Conservation (phyloP, 208 protist species). For the Acanthamoeba polyphaga region DNA sequence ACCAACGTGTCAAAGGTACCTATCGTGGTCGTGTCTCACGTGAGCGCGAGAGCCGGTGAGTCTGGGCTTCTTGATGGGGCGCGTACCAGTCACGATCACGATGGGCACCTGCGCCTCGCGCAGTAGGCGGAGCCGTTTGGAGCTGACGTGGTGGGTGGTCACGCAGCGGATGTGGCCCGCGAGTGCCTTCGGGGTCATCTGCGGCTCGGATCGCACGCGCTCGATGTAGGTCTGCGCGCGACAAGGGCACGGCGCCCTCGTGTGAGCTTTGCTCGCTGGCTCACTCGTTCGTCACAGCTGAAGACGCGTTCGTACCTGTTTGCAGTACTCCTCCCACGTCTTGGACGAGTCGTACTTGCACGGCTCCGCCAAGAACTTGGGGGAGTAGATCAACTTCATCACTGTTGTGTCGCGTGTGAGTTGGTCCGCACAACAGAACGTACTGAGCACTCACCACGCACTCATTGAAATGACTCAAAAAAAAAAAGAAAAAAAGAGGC, state of each 20-base stretch:
- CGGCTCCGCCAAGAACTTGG: neutral
- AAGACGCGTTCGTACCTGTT: neutral
- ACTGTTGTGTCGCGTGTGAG: neutral
- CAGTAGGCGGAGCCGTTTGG: neutral
- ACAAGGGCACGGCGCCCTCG: neutral
- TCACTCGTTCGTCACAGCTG: no score
- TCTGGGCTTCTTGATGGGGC: neutral
- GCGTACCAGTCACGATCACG: constrained; percentile 46
- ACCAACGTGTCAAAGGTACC: neutral
- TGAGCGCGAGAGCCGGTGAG: neutral
- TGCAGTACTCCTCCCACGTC: constrained; percentile 35
- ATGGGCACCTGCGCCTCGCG: constrained; percentile 12
- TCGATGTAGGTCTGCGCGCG: neutral
- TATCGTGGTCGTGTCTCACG: neutral
- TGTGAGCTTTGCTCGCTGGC: neutral
- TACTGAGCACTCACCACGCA: no score
- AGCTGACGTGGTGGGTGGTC: neutral
- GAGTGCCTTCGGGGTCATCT: neutral
- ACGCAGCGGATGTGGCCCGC: constrained; percentile 1
- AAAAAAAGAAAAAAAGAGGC: neutral
- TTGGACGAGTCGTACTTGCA: neutral
- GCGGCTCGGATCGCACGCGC: neutral
- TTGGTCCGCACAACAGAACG: no score
- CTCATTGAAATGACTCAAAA: neutral
- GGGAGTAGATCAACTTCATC: constrained; percentile 19